Evolutionary conservation across 2,329 filamentous ascomycete species (phyloP), one percentile per base, ranked within the genome.

Genomic region (Aspergillus bombycis): DNA sequence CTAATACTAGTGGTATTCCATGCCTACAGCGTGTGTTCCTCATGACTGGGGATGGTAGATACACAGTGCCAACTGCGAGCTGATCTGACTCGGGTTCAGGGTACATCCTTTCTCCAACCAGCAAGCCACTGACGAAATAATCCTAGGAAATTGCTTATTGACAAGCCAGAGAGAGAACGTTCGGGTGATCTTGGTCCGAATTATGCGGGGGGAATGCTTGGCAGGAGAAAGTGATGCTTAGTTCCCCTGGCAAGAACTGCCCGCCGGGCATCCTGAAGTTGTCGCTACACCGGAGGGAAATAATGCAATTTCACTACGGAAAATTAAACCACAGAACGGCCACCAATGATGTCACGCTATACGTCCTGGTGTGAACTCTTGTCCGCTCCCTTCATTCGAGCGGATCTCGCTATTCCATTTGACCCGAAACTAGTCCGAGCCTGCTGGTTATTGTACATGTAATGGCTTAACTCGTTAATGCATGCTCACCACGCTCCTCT

Each of bases 1-100:
- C 81, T 71, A 0, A n/a, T n/a, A n/a, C n/a, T n/a, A n/a, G n/a
- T n/a, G n/a, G 75, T 80, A 16, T 76, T 61, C 77, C 75, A 81
- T 0, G 67, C 63, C 14, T 16, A 34, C n/a, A n/a, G n/a, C 14
- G 3, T 7, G 14, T 38, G 34, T 38, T 38, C 1, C 14, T 38
- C 4, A 38, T 38, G 34, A 16, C 10, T 38, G 0, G 34, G 34
- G 14, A 38, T 2, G 34, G 12, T 36, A 36, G 14, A 36, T 4
- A 36, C 11, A 14, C 34, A 36, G 4, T 38, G 16, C 14, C 34
- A 6, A 16, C 34, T 14, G 6, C 34, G 34, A 36, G 6, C 5
- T 16, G 38, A 41, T 16, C 16, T 41, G 38, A 41, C 19, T n/a
- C 38, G 38, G 34, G 14, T 16, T 36, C 12, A 36, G 34, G 36